A percentile compares a stretch with the other conserved stretches of the same genome.
Evolutionary conservation across 345 rosid genomes (phyloP).

Genomic region (Moricandia moricandioides): DNA sequence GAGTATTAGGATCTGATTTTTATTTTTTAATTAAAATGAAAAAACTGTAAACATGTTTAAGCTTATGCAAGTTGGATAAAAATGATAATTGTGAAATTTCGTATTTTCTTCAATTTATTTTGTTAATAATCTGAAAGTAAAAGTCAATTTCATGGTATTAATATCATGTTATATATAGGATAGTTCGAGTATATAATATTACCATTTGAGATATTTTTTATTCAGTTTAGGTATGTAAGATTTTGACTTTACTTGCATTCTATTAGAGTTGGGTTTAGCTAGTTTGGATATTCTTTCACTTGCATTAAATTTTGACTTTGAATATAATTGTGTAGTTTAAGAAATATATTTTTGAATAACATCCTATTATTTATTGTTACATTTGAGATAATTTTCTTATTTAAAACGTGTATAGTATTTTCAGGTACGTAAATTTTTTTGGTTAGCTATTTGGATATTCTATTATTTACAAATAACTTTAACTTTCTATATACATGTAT

Average conservation of each 20-base stretch:
- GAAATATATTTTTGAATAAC: not conserved
- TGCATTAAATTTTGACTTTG: not conserved
- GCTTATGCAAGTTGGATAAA: conserved; percentile 21
- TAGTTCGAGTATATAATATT: not conserved
- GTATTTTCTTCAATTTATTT: not conserved
- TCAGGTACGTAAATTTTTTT: too few relatives aligned
- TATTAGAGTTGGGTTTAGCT: not conserved
- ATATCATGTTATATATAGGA: too few relatives aligned
- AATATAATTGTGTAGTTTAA: not conserved
- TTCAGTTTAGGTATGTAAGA: too few relatives aligned
- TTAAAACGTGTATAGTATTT: too few relatives aligned
- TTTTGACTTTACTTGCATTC: too few relatives aligned
- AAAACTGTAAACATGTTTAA: conserved; percentile 2
- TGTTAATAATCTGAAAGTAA: too few relatives aligned
- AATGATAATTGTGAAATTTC: not conserved
- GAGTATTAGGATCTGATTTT: conserved; percentile 50
- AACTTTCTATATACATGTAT: too few relatives aligned
- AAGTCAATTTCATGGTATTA: not conserved
- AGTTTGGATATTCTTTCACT: not conserved
- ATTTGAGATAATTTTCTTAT: too few relatives aligned
- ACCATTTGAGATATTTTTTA: too few relatives aligned
- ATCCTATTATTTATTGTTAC: not conserved
- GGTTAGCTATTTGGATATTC: too few relatives aligned
- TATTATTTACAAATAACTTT: too few relatives aligned
- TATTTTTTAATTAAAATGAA: not conserved